Evolutionary conservation across 352 stramenopile genomes (phyloP).

Genomic region (Globisporangium uncinulatum): DNA sequence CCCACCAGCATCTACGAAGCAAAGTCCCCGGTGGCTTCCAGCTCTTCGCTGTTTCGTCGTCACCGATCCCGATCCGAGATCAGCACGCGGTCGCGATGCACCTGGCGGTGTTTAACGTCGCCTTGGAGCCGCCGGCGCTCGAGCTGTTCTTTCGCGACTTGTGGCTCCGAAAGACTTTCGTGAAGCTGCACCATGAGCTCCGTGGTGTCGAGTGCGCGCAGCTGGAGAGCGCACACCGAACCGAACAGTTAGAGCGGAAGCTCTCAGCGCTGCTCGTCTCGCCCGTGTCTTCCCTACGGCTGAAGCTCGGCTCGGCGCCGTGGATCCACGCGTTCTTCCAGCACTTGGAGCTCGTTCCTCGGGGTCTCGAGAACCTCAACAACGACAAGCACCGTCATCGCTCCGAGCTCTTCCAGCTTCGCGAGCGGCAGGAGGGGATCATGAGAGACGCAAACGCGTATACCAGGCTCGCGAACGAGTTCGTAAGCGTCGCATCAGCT

Average conservation of each 20-base stretch:
- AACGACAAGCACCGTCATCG: conserved; percentile 7
- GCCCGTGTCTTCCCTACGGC: background rate
- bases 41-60: conserved; percentile 34
- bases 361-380: background rate
- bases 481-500: conserved; percentile 16
- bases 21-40: conserved; percentile 26
- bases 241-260: conserved; percentile 2
- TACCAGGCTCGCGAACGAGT: background rate
- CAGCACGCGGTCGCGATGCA: conserved; percentile 18
- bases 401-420: conserved; percentile 4
- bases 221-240: conserved; percentile 5
- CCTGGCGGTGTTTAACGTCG: conserved; percentile 21
- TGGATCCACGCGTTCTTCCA: conserved; percentile 9
- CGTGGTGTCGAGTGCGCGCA: conserved; percentile 10
- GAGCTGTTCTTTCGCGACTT: conserved; percentile 21
- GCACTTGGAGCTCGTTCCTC: background rate
- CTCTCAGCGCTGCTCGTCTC: conserved; percentile 1
- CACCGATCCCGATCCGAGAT: conserved; percentile 3
- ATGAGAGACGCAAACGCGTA: background rate
- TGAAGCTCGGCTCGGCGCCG: conserved; percentile 1
- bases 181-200: conserved; percentile 14
- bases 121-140: conserved; percentile 3
- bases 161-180: conserved; percentile 10
- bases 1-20: background rate
- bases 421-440: conserved; percentile 4